Percentiles rank a stretch among this genome's conserved stretches.
phyloP scores from a whole-genome alignment of 805 yeast species.

The Deakozyma indianensis region DNA sequence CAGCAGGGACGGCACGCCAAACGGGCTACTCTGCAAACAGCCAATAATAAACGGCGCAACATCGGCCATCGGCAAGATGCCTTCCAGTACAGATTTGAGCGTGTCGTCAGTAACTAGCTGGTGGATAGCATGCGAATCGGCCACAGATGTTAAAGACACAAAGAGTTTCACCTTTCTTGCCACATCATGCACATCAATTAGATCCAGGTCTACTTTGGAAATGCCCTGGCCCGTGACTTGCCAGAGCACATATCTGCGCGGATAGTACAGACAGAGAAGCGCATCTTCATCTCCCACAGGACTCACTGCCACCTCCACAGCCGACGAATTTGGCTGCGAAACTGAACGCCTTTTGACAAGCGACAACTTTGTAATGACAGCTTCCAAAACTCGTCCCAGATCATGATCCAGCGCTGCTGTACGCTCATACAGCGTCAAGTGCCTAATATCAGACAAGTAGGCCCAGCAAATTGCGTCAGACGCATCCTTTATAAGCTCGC shows the following conservation, averaged over 20 bases:
- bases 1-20: background rate
- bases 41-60: background rate
- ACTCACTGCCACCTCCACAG: background rate
- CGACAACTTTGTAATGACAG: background rate
- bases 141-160: background rate
- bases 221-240: background rate
- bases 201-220: background rate
- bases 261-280: background rate
- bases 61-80: background rate
- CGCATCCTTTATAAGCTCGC: background rate
- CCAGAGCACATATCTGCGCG: background rate
- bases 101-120: background rate
- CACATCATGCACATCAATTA: background rate
- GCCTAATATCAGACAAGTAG: background rate
- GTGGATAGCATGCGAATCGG: background rate
- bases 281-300: background rate
- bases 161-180: background rate
- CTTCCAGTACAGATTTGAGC: background rate
- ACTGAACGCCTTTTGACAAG: background rate
- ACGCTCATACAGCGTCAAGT: slow-evolving; percentile 1
- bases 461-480: slow-evolving; percentile 1
- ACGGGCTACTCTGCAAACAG: background rate
- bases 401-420: background rate
- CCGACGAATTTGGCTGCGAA: background rate
- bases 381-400: background rate